Percentiles rank a stretch among this genome's conserved stretches.
phyloP scores from a whole-genome alignment of 1,139 yeast genomes.

The Casaregolazyma suthepensis region DNA sequence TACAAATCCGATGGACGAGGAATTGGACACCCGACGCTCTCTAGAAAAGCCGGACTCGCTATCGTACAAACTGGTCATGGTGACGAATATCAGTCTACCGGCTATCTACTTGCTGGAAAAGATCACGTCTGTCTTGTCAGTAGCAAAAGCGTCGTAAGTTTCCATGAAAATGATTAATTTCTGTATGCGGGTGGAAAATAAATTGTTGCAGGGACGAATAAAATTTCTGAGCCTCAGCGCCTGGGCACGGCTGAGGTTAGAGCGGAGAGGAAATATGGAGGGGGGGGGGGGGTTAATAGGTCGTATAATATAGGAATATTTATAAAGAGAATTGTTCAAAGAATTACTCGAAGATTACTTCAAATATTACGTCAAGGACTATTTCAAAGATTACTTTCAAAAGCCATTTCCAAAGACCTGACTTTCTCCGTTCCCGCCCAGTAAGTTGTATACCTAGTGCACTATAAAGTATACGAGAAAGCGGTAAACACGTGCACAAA shows the following conservation, averaged over 20 bases:
- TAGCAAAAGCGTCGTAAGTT: not conserved
- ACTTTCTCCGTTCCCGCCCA: too few relatives aligned
- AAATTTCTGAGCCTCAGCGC: not conserved
- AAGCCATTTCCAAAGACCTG: too few relatives aligned
- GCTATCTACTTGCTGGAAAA: slow-evolving; percentile 3
- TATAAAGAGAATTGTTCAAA: too few relatives aligned
- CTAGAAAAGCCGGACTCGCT: not conserved
- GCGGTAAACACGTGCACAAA: too few relatives aligned
- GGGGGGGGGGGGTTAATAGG: too few relatives aligned
- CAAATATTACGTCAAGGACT: too few relatives aligned
- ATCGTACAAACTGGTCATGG: not conserved
- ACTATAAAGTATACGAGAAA: too few relatives aligned
- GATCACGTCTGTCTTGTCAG: slow-evolving; percentile 2
- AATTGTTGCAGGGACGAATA: not conserved
- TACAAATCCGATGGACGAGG: not conserved
- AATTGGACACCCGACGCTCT: not conserved
- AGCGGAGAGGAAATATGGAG: not conserved
- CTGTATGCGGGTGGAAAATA: not conserved
- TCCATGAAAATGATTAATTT: not conserved
- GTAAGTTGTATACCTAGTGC: too few relatives aligned
- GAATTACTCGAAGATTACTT: too few relatives aligned
- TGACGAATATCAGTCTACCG: not conserved
- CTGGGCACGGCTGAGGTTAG: not conserved
- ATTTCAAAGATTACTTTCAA: too few relatives aligned
- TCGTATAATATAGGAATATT: too few relatives aligned